Conservation (phyloP, 2,329 filamentous ascomycete species). For the Apiospora saccharicola region DNA sequence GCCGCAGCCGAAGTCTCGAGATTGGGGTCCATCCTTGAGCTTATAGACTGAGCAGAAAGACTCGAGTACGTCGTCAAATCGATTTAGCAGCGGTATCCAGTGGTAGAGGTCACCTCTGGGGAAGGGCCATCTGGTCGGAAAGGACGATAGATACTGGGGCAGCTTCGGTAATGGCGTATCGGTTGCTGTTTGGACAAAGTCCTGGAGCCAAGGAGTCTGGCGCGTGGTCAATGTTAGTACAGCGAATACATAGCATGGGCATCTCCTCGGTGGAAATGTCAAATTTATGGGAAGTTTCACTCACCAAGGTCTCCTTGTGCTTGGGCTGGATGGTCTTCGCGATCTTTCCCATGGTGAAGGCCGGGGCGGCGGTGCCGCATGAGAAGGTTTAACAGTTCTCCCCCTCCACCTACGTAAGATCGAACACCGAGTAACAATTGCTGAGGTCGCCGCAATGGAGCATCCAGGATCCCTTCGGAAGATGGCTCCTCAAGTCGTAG, state of each 20-base stretch:
- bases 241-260: slow-evolving; percentile 21
- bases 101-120: slow-evolving; percentile 96
- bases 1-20: slow-evolving; percentile 73
- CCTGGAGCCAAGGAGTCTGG: slow-evolving; percentile 86
- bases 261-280: slow-evolving; percentile 9
- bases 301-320: slow-evolving; percentile 72
- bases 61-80: slow-evolving; percentile 89
- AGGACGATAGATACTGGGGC: slow-evolving; percentile 77
- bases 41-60: slow-evolving; percentile 82
- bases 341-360: slow-evolving; percentile 72
- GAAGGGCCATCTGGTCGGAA: slow-evolving; percentile 92
- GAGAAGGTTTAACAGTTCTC: slow-evolving; percentile 22
- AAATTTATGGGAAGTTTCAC: slow-evolving; percentile 35
- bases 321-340: slow-evolving; percentile 72
- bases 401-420: slow-evolving; percentile 23
- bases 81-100: slow-evolving; percentile 94
- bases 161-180: slow-evolving; percentile 77
- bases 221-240: slow-evolving; percentile 16
- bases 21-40: slow-evolving; percentile 81
- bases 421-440: slow-evolving; percentile 1
- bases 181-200: slow-evolving; percentile 77
- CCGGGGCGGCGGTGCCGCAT: slow-evolving; percentile 65
- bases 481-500: neutral
- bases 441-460: slow-evolving; percentile 12
- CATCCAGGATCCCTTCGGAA: slow-evolving; percentile 18